phyloP scores from a whole-genome alignment of 129 eudicot genomes.

The Deinandra increscens region DNA sequence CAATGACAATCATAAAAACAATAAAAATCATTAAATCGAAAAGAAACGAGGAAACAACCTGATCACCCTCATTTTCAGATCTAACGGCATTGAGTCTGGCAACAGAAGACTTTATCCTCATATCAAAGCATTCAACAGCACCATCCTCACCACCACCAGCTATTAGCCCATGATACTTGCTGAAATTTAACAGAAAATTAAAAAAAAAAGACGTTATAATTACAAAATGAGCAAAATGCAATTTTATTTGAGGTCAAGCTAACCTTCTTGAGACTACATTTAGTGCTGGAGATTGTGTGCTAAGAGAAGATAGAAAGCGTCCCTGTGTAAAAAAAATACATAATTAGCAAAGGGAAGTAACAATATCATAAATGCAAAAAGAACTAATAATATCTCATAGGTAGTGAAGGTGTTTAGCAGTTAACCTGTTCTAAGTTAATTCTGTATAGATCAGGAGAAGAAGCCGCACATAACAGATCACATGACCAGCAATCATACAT shows the following conservation, averaged over 20 bases:
- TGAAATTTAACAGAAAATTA: conserved; percentile 27
- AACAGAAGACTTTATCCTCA: conserved; percentile 73
- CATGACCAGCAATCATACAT: conserved; percentile 94
- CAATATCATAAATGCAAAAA: too few relatives aligned
- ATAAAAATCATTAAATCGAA: not conserved
- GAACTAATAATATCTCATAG: not conserved
- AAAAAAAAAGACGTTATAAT: conserved; percentile 4
- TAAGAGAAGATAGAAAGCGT: conserved; percentile 79
- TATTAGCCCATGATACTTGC: conserved; percentile 88
- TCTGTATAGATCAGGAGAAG: conserved; percentile 96
- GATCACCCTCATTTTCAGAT: conserved; percentile 55
- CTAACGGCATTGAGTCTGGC: conserved; percentile 66
- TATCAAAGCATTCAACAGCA: conserved; percentile 95
- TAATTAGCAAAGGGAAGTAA: not conserved
- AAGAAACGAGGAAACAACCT: conserved; percentile 32
- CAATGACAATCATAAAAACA: not conserved
- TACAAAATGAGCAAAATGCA: conserved; percentile 15
- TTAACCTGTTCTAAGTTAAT: conserved; percentile 89
- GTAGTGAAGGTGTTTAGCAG: not conserved
- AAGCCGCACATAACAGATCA: conserved; percentile 95
- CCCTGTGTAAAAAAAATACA: conserved; percentile 53
- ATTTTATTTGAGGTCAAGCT: conserved; percentile 24
- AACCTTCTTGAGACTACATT: conserved; percentile 95
- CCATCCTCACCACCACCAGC: conserved; percentile 99
- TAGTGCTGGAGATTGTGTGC: conserved; percentile 79